Percentiles rank a stretch among this genome's conserved stretches.
Evolutionary conservation across 140 eudicot species (phyloP).

Genomic region (Anethum foeniculum): DNA sequence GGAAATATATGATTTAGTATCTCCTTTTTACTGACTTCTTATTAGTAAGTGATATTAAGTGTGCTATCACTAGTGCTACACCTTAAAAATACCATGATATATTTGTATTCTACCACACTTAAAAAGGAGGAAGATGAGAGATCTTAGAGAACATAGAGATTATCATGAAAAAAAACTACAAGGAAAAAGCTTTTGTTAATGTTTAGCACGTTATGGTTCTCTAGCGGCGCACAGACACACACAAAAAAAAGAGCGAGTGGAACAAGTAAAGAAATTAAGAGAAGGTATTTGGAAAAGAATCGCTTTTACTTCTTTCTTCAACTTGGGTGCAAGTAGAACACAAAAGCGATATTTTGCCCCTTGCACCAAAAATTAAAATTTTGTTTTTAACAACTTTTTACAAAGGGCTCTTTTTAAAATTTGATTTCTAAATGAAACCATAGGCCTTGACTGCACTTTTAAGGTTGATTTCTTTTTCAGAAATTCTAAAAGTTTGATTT

Average conservation of each 20-base stretch:
- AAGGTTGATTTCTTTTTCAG: neutral
- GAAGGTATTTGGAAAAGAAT: neutral
- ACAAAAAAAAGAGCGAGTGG: neutral
- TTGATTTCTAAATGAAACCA: neutral
- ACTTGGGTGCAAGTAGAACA: conserved; percentile 3
- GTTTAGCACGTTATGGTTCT: neutral
- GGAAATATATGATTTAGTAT: neutral
- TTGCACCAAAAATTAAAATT: neutral
- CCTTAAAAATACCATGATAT: neutral
- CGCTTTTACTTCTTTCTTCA: neutral
- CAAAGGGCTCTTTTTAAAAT: neutral
- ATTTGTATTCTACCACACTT: neutral
- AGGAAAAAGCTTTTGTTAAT: neutral
- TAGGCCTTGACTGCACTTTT: neutral
- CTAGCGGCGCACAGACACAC: neutral
- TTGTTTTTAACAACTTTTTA: neutral
- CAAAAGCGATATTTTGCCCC: neutral
- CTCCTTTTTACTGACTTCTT: neutral
- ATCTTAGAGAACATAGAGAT: neutral
- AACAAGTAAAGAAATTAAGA: neutral
- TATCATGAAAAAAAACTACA: neutral
- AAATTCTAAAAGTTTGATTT: neutral
- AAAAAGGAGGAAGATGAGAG: neutral
- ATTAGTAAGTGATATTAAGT: neutral
- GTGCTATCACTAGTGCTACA: neutral